Base-by-base conservation (phyloP, 2,329 filamentous ascomycete species). In the Alternaria hordeiaustralica region DNA sequence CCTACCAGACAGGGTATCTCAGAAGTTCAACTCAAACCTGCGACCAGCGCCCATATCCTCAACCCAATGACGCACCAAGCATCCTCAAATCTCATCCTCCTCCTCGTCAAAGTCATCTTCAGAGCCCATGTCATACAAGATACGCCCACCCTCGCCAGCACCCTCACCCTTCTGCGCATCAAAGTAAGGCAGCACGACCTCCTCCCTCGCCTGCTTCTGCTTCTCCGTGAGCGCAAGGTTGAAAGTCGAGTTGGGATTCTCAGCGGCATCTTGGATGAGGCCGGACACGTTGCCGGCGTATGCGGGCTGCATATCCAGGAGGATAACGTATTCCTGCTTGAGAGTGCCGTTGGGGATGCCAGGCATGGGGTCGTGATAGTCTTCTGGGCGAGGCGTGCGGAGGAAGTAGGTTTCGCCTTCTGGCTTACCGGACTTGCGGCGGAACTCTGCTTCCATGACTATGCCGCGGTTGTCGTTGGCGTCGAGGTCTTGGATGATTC, bases 31-130 rank as follows among this genome's bases (percentile, higher is more conserved):
- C 13, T 33, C 46, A 57, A 63, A 23, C 23, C 30, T 18, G 11
- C 55, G 43, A 55, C 51, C 50, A 63, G 47, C 50, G 55, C 54
- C 41, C 15, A 43, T 13, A 12, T 21, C 43, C 4, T 5, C 26
- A 13, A 47, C 8, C 3, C 21, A 10, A 44, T 47, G 25, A 12
- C 30, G n/a, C 21, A 21, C 9, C 9, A 49, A 12, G n/a, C 36
- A 10, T 12, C 18, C 49, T 75, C 64, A 94, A 69, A 95, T 94
- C 81, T 97, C 94, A 81, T 97, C 94, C 75, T 97, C 94, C 75
- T 97, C 94, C 63, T 97, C 94, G 71, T 97, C 94, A 82, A 97
- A 98, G 78, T 98, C 94, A 80, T 99, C 96, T 82, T 98, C 96
- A 66, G 89, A 88, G 2, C 94, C 95, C 92, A 98, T 97, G 72